phyloP scores from a whole-genome alignment of 192 early-diverging fungal species.

The Glomus cerebriforme region DNA sequence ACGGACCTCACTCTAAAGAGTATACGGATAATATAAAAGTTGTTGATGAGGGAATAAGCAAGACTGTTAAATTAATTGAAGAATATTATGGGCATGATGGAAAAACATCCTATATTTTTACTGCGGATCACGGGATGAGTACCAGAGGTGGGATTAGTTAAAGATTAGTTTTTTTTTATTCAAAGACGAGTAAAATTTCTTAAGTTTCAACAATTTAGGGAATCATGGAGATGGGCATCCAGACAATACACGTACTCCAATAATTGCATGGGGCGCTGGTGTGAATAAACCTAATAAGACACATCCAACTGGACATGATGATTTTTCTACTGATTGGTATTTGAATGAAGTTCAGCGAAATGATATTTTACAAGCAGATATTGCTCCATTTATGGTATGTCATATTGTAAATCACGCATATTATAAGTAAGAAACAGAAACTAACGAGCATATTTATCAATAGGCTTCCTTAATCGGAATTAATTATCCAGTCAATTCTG shows the following conservation, averaged over 20 bases:
- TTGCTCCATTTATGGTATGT: conserved; percentile 90
- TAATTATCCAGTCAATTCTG: conserved; percentile 90
- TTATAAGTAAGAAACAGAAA: conserved; percentile 11
- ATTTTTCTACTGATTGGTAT: conserved; percentile 71
- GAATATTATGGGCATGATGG: conserved; percentile 79
- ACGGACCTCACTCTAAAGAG: conserved; percentile 80
- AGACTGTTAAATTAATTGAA: conserved; percentile 69
- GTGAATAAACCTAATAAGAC: conserved; percentile 62
- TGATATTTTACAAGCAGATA: conserved; percentile 93
- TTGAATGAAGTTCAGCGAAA: conserved; percentile 64
- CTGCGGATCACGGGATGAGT: conserved; percentile 96
- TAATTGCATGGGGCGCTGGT: conserved; percentile 95
- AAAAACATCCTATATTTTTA: conserved; percentile 88
- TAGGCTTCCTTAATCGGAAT: conserved; percentile 84
- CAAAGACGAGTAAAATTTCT: background rate
- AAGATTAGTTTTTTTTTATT: background rate
- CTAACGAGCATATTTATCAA: background rate
- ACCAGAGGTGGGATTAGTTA: conserved; percentile 75
- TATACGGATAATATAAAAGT: conserved; percentile 85
- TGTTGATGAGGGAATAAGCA: conserved; percentile 77
- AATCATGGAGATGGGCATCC: conserved; percentile 95
- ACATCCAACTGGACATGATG: conserved; percentile 72
- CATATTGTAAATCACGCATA: background rate
- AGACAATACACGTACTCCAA: conserved; percentile 91
- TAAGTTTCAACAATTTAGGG: conserved; percentile 44